Base-by-base conservation (phyloP, 192 early-diverging fungal species). In the Gaertneriomyces sp. region DNA sequence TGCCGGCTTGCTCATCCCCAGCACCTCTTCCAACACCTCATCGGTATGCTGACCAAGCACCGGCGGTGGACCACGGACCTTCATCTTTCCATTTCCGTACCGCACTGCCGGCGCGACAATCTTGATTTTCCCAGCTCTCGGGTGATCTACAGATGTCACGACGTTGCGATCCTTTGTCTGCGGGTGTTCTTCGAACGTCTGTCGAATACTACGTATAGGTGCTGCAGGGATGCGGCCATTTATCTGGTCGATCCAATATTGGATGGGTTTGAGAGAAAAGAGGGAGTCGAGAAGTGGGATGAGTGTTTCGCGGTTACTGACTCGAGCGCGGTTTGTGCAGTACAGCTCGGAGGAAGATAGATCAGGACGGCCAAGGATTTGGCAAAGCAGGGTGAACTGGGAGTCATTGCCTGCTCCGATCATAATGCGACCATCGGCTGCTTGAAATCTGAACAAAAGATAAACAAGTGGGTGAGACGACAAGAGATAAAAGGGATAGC, bases 381-480 rank as follows among this genome's bases (percentile, higher is more conserved):
- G 45, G 65, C 87, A 90, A 5, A 97, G 76, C 25, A 79, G 86
- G 42, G 53, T 64, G 70, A 93, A 97, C 62, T 97, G 95, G 0
- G 69, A 65, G 74, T 97, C 90, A 75, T 94, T 97, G 1, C 93
- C 95, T 1, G 91, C 90, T 3, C 95, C 95, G 58, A 98, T 81
- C 73, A 95, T 89, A 42, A 98, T 81, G 70, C 80, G 78, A 5
- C 88, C 88, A 72, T 95, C 90, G 11, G 60, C 76, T 7, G 90
- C 94, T 0, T 80, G 81, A 63, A 96, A 87, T 12, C 25, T 33
- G 25, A 33, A 33, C 25, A 2, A n/a, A n/a, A 20, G 54, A 55
- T 2, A 11, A 55, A 0, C n/a, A 11, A n/a, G 1, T 11, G 11
- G 12, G 12, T 17, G 16, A 17, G 16, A 49, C 0, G 47, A 17